Evolutionary conservation across 1,139 yeast genomes (phyloP).

Genomic region (Saccharomycopsis hybrid): DNA sequence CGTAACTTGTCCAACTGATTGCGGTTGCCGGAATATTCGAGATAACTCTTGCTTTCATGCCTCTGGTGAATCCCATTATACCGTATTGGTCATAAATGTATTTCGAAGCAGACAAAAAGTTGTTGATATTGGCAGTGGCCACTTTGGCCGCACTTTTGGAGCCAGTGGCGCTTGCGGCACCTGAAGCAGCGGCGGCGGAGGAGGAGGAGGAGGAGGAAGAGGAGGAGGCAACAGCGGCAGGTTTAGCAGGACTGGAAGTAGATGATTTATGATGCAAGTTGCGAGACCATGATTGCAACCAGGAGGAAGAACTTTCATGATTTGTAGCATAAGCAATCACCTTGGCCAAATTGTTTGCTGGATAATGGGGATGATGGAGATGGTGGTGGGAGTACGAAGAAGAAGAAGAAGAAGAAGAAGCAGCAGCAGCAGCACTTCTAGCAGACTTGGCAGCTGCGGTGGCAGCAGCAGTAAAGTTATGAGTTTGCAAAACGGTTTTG

Average conservation of each 20-base stretch:
- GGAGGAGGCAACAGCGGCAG: neutral
- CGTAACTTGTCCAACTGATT: conserved; percentile 97
- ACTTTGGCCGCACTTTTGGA: neutral
- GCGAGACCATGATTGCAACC: too few species aligned
- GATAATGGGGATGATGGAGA: too few species aligned
- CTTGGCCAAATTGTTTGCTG: conserved; percentile 17
- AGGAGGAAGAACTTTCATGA: too few species aligned
- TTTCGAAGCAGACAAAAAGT: neutral
- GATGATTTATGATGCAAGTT: too few species aligned
- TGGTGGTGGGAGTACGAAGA: too few species aligned
- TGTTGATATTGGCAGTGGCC: conserved; percentile 14
- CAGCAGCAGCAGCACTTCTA: conserved; percentile 37
- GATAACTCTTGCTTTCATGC: conserved; percentile 82
- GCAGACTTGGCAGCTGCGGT: conserved; percentile 5
- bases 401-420: conserved; percentile 4
- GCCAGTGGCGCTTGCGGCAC: too few species aligned
- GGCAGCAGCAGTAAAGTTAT: conserved; percentile 24
- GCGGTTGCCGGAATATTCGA: conserved; percentile 97
- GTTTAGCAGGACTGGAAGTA: neutral
- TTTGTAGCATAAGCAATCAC: too few species aligned
- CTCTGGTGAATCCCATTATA: conserved; percentile 32
- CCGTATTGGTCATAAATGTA: too few species aligned
- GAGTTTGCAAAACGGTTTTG: conserved; percentile 73
- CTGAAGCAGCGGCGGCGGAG: too few species aligned
- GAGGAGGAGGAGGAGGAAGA: too few species aligned